Evolutionary conservation across 257 asterid genomes (phyloP).

Genomic region (Nemophila menziesii): DNA sequence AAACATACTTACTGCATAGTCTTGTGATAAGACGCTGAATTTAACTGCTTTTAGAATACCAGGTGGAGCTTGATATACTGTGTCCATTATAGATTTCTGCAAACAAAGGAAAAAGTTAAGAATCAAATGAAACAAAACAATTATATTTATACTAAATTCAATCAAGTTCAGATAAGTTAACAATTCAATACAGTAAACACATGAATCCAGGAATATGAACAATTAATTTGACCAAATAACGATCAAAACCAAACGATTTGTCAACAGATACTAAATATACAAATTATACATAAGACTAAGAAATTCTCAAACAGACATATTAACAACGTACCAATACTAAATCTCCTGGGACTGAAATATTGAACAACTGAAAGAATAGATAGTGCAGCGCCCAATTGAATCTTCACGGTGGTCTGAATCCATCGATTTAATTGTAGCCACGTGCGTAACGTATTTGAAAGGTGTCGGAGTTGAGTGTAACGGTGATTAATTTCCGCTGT

Average conservation of each 20-base stretch:
- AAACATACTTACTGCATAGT: conserved; percentile 64
- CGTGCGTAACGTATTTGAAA: no score
- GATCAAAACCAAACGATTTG: background rate
- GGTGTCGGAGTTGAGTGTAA: no score
- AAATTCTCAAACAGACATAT: no score
- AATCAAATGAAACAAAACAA: background rate
- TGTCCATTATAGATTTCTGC: conserved; percentile 44
- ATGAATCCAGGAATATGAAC: background rate
- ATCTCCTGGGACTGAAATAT: no score
- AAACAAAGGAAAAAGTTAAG: conserved; percentile 8
- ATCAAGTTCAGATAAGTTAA: background rate
- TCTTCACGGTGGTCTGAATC: no score
- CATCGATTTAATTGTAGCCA: no score
- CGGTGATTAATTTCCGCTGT: no score
- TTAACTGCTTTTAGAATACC: conserved; percentile 45
- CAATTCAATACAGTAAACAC: background rate
- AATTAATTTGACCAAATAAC: background rate
- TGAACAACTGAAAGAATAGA: no score
- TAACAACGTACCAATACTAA: no score
- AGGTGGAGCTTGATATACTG: conserved; percentile 32
- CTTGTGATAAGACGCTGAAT: conserved; percentile 51
- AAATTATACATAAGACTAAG: no score
- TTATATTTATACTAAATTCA: background rate
- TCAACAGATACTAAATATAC: no score
- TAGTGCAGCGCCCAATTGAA: no score